phyloP scores from a whole-genome alignment of 2,329 filamentous ascomycete species.

The Fusarium sp. region DNA sequence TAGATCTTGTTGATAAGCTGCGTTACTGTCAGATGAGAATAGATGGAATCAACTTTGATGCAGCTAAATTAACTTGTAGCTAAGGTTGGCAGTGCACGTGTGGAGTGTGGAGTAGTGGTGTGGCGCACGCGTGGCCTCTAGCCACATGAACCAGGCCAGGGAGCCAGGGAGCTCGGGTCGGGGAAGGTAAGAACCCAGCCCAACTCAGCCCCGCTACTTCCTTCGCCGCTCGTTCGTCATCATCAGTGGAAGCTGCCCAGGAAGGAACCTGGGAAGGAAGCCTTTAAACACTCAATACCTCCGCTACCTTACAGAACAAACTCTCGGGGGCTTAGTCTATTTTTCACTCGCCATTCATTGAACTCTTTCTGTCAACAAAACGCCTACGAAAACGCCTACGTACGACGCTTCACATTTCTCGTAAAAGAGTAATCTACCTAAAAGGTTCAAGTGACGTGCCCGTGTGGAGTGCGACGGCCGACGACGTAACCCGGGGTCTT shows the following conservation, averaged over 20 bases:
- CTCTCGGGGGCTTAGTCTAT: background rate
- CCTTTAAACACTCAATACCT: constrained; percentile 24
- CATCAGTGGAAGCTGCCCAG: constrained; percentile 20
- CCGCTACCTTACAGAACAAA: background rate
- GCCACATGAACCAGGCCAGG: constrained; percentile 25
- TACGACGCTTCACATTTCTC: constrained; percentile 18
- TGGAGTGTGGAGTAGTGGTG: constrained; percentile 22
- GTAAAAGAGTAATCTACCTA: constrained; percentile 4
- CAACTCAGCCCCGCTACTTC: constrained; percentile 42
- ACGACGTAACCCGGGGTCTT: constrained; percentile 41
- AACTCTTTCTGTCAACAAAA: background rate
- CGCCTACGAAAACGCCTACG: constrained; percentile 8
- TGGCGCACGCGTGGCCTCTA: constrained; percentile 39
- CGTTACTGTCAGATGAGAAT: background rate
- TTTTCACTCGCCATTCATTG: background rate
- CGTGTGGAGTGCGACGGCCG: constrained; percentile 37
- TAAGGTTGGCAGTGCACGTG: constrained; percentile 14
- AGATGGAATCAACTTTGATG: constrained; percentile 12
- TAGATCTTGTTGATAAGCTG: background rate
- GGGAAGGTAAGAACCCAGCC: constrained; percentile 1
- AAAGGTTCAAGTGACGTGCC: constrained; percentile 35
- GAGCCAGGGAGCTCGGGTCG: constrained; percentile 2
- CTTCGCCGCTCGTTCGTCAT: constrained; percentile 42
- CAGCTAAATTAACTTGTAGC: background rate
- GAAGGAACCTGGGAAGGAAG: constrained; percentile 25